Base-by-base conservation (phyloP, 495 filamentous ascomycete species). In the Astrocystis sublimbata region DNA sequence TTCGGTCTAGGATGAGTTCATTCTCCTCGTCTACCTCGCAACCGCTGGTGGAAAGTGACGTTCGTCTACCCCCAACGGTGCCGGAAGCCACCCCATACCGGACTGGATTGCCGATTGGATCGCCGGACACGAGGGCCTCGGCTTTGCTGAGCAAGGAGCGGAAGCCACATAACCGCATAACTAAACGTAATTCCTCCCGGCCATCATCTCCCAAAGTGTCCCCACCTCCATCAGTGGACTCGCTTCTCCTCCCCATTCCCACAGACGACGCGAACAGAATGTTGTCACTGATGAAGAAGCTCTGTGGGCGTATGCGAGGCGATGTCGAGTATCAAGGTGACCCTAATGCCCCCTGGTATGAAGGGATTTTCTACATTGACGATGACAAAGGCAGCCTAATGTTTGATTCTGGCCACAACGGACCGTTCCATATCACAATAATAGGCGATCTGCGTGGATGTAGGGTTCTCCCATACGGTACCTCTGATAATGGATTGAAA, bases 391-490 rank as follows among this genome's bases (percentile, higher is more conserved):
- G 87, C 1, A 81, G 81, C 59, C 68, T 92, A 43, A 79, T 89
- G 71, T 85, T 86, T 60, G 87, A 88, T 65, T 78, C 80, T 50
- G 76, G 79, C 59, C 76, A 84, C 66, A 76, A 67, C 58, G 77
- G 77, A 12, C 72, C 76, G 30, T 78, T 83, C 50, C 80, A 80
- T 59, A 72, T 76, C 17, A 68, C 79, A 13, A 71, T 88, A 7
- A 84, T 98, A 4, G 83, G 90, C 19, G 93, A 97, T 68, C 82
- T 98, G 21, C 84, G 93, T 63, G 92, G 93, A 21, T 98, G 94
- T 69, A 86, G 86, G 53, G 91, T 97, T 24, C 83, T 84, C 54
- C 88, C 89, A 9, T 74, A 86, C 60, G 86, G 85, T 40, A 81
- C 84, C 47, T 70, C 79, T 3, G 90, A 90, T 60, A 77, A 85